Evolutionary conservation across 1,284 basidiomycete species (phyloP).

Genomic region (Neonothopanus nambi): DNA sequence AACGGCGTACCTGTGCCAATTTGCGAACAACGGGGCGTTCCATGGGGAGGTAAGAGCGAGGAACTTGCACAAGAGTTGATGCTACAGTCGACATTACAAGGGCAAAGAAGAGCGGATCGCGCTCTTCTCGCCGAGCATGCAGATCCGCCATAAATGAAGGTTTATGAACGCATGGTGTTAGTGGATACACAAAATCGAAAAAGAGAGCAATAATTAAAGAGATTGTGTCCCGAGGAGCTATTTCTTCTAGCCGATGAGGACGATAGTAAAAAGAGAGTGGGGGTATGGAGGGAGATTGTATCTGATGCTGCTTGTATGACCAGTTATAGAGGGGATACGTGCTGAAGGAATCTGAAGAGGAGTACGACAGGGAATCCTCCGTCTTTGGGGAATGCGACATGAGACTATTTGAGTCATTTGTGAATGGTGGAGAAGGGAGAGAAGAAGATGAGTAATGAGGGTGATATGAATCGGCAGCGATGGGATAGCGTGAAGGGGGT

Average conservation of each 20-base stretch:
- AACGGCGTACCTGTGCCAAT: conserved; percentile 52
- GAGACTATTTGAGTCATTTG: conserved; percentile 16
- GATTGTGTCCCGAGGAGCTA: conserved; percentile 75
- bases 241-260: conserved; percentile 69
- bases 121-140: conserved; percentile 72
- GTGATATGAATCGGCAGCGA: conserved; percentile 66
- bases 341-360: conserved; percentile 53
- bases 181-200: conserved; percentile 87
- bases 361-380: conserved; percentile 41
- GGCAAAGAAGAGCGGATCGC: conserved; percentile 84
- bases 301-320: conserved; percentile 67
- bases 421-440: conserved; percentile 29
- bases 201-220: conserved; percentile 80
- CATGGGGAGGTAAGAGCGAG: conserved; percentile 79
- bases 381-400: conserved; percentile 28
- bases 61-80: conserved; percentile 80
- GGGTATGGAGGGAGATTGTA: conserved; percentile 56
- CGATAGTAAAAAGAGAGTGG: conserved; percentile 71
- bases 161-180: conserved; percentile 81
- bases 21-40: conserved; percentile 75
- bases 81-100: conserved; percentile 85
- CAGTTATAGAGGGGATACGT: conserved; percentile 69
- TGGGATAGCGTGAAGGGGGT: conserved; percentile 69
- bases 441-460: conserved; percentile 48
- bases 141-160: conserved; percentile 87